These are phyloP conservation scores for Cryomyces minteri DNA, from an alignment of 495 filamentous ascomycete species.

Conservation along the genomic window DNA sequence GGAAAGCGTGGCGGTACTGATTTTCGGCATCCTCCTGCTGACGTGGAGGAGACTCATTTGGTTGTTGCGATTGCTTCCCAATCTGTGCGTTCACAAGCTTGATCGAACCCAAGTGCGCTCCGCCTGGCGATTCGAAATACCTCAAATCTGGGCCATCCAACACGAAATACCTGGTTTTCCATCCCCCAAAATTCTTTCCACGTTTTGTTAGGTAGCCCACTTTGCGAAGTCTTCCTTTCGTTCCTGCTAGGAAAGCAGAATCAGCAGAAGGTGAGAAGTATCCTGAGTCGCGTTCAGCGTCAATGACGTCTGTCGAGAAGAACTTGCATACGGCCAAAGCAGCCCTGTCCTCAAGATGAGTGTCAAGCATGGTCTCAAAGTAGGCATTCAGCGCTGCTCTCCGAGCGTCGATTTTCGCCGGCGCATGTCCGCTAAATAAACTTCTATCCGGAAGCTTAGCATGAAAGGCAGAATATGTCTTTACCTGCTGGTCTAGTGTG, in stretches of 20 bases:
- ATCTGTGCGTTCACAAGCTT: slow-evolving; percentile 84
- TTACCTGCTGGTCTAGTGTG: slow-evolving; percentile 62
- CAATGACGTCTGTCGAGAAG: slow-evolving; percentile 64
- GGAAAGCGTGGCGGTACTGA: slow-evolving; percentile 90
- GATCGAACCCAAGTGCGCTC: slow-evolving; percentile 80
- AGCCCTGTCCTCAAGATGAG: slow-evolving; percentile 56
- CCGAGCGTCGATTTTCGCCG: slow-evolving; percentile 81
- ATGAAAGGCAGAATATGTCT: slow-evolving; percentile 45
- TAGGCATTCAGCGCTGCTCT: slow-evolving; percentile 68
- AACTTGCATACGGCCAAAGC: slow-evolving; percentile 79
- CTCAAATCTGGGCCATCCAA: slow-evolving; percentile 76
- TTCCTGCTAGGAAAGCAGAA: not conserved
- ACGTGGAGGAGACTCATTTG: slow-evolving; percentile 36
- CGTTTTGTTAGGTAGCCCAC: slow-evolving; percentile 90
- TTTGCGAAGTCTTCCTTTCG: slow-evolving; percentile 27
- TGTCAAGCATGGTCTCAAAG: slow-evolving; percentile 66
- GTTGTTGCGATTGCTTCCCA: slow-evolving; percentile 61
- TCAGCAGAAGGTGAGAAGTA: slow-evolving; percentile 23
- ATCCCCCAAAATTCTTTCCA: slow-evolving; percentile 98
- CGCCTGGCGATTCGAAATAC: slow-evolving; percentile 82
- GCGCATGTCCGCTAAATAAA: slow-evolving; percentile 84
- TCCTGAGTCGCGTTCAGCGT: slow-evolving; percentile 5
- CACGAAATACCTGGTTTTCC: slow-evolving; percentile 91
- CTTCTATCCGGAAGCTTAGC: slow-evolving; percentile 63
- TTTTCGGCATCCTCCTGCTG: slow-evolving; percentile 63